Evolutionary conservation across 371 early-diverging fungal genomes (phyloP).

Genomic region (Fennellomyces sp.): DNA sequence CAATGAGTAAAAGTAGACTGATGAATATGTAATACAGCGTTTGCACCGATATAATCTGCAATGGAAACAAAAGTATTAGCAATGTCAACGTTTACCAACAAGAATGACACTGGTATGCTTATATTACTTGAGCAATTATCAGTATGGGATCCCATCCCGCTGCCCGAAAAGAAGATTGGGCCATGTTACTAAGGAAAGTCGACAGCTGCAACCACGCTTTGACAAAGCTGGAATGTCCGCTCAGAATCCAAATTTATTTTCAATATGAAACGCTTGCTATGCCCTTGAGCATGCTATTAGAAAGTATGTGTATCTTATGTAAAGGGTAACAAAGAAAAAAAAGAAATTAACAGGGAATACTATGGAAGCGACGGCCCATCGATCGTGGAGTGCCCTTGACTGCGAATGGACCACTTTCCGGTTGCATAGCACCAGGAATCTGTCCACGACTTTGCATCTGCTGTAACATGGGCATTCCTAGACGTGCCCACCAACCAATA

Average conservation of each 20-base stretch:
- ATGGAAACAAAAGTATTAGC: not conserved
- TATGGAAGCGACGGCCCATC: constrained; percentile 18
- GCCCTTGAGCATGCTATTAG: too few relatives aligned
- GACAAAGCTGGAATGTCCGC: too few relatives aligned
- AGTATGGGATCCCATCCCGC: constrained; percentile 53
- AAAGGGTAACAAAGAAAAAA: not conserved
- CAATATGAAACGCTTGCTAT: too few relatives aligned
- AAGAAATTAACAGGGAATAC: constrained; percentile 18
- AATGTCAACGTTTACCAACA: too few relatives aligned
- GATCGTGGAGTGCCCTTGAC: constrained; percentile 9
- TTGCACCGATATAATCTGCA: constrained; percentile 64
- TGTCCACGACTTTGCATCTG: constrained; percentile 21
- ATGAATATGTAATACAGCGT: constrained; percentile 64
- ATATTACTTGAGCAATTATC: constrained; percentile 46
- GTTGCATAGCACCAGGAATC: not conserved
- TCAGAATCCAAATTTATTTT: too few relatives aligned
- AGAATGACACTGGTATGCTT: too few relatives aligned
- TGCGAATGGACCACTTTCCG: constrained; percentile 2
- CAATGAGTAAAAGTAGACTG: constrained; percentile 54
- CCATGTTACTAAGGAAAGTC: constrained; percentile 9
- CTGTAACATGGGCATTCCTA: constrained; percentile 29
- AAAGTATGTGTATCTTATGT: too few relatives aligned
- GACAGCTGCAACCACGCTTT: too few relatives aligned
- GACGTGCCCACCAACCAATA: constrained; percentile 40
- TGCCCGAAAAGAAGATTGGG: constrained; percentile 44